Percentiles rank a stretch among this genome's conserved stretches.
Evolutionary conservation across 208 protist species (phyloP).

Genomic region (Leishmania tarentolae): DNA sequence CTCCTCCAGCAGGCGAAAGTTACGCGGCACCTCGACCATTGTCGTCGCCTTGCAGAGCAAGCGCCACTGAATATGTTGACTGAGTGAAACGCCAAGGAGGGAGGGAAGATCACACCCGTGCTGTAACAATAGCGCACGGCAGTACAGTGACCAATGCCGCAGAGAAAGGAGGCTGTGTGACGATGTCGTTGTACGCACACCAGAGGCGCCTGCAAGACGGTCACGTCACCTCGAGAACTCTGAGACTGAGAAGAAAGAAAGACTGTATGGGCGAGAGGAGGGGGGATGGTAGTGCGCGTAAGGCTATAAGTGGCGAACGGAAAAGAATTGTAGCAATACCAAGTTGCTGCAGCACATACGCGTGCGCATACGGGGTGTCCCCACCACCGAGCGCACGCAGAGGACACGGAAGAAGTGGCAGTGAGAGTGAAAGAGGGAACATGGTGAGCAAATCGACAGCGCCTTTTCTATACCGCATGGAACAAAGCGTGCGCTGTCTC

Average conservation of each 20-base stretch:
- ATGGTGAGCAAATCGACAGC: neutral
- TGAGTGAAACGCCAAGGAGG: neutral
- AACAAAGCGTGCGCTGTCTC: too few relatives aligned
- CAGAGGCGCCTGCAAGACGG: neutral
- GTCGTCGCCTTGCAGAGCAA: neutral
- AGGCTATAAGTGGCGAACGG: neutral
- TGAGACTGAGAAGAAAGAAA: neutral
- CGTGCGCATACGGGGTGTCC: neutral
- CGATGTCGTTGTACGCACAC: neutral
- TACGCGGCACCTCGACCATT: slow-evolving; percentile 92
- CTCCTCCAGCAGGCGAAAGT: slow-evolving; percentile 90
- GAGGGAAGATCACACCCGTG: neutral
- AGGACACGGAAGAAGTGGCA: neutral
- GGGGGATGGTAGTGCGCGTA: neutral
- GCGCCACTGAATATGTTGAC: neutral
- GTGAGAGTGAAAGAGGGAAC: neutral
- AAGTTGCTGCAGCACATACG: neutral
- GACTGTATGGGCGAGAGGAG: neutral
- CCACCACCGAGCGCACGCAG: neutral
- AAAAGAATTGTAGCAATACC: neutral
- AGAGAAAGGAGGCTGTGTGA: neutral
- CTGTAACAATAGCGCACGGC: neutral
- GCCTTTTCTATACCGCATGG: neutral
- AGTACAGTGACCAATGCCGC: neutral
- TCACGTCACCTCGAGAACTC: neutral